phyloP scores from a whole-genome alignment of 1,284 basidiomycete genomes.

The Macrocystidia cucumis region DNA sequence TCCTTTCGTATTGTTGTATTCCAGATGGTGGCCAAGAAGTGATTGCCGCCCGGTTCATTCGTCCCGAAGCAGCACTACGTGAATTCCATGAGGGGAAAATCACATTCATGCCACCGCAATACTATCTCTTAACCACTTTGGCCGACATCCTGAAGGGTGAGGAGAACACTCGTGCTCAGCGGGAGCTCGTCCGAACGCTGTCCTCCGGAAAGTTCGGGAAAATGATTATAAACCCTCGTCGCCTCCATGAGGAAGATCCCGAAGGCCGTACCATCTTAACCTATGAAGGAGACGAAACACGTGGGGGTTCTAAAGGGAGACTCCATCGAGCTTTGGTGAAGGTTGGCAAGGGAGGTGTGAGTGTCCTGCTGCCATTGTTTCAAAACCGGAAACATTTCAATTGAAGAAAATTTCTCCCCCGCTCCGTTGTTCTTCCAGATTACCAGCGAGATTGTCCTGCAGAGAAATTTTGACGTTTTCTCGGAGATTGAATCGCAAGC shows the following conservation, averaged over 20 bases:
- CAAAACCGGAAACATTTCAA: neutral
- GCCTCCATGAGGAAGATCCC: conserved; percentile 26
- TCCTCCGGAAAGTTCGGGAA: conserved; percentile 48
- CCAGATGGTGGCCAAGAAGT: conserved; percentile 62
- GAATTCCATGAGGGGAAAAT: conserved; percentile 44
- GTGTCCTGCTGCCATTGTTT: conserved; percentile 10
- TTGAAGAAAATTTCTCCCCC: too few relatives aligned
- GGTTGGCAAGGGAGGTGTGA: conserved; percentile 37
- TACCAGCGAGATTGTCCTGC: conserved; percentile 37
- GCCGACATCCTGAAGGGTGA: conserved; percentile 35
- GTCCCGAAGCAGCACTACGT: conserved; percentile 39
- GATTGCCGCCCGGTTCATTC: conserved; percentile 53
- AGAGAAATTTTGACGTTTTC: conserved; percentile 56
- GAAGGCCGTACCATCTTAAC: conserved; percentile 41
- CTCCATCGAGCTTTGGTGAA: conserved; percentile 46
- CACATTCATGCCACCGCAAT: conserved; percentile 64
- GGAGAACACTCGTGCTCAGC: conserved; percentile 34
- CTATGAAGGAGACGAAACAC: conserved; percentile 62
- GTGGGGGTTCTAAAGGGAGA: conserved; percentile 49
- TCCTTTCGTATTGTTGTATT: neutral
- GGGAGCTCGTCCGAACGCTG: conserved; percentile 35
- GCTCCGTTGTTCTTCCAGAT: conserved; percentile 27
- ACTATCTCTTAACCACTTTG: conserved; percentile 56
- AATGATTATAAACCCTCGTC: conserved; percentile 48
- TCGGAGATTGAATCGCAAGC: conserved; percentile 34